phyloP scores from a whole-genome alignment of 768 basidiomycete genomes.

The Sistotremastrum niveocremeum region DNA sequence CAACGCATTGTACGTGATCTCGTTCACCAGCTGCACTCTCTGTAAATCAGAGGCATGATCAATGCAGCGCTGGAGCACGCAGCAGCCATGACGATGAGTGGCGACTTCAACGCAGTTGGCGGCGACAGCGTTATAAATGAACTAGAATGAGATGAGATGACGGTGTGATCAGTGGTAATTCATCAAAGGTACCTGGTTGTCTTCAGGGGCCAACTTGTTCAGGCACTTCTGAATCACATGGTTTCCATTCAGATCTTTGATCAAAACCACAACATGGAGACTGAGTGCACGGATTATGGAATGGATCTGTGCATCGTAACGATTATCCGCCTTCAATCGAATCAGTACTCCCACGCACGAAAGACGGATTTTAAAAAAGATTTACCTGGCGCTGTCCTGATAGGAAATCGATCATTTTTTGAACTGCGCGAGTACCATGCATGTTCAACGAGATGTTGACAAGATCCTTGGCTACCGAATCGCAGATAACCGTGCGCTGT shows the following conservation, averaged over 20 bases:
- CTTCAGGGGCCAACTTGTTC: conserved; percentile 94
- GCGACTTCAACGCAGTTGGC: conserved; percentile 99
- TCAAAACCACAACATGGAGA: conserved; percentile 94
- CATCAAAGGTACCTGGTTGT: conserved; percentile 65
- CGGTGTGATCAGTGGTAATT: not conserved
- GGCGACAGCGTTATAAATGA: conserved; percentile 98
- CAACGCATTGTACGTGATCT: conserved; percentile 96
- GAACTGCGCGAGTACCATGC: conserved; percentile 98
- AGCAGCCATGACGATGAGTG: conserved; percentile 95
- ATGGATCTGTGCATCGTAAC: conserved; percentile 85
- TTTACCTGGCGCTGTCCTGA: conserved; percentile 87
- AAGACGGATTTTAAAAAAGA: conserved; percentile 13
- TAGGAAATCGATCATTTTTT: conserved; percentile 99
- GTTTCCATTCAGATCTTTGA: conserved; percentile 96
- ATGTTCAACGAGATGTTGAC: conserved; percentile 98
- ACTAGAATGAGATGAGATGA: conserved; percentile 29
- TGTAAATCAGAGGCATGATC: conserved; percentile 96
- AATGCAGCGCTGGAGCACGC: conserved; percentile 94
- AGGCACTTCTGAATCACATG: conserved; percentile 99
- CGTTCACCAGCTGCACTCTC: conserved; percentile 90
- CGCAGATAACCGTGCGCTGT: conserved; percentile 92
- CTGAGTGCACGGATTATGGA: conserved; percentile 94
- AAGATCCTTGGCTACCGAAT: conserved; percentile 92
- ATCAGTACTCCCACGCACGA: conserved; percentile 18
- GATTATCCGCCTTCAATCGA: conserved; percentile 53